Evolutionary conservation across 108 stramenopile species (phyloP).

Genomic region (Schizochytrium sp.): DNA sequence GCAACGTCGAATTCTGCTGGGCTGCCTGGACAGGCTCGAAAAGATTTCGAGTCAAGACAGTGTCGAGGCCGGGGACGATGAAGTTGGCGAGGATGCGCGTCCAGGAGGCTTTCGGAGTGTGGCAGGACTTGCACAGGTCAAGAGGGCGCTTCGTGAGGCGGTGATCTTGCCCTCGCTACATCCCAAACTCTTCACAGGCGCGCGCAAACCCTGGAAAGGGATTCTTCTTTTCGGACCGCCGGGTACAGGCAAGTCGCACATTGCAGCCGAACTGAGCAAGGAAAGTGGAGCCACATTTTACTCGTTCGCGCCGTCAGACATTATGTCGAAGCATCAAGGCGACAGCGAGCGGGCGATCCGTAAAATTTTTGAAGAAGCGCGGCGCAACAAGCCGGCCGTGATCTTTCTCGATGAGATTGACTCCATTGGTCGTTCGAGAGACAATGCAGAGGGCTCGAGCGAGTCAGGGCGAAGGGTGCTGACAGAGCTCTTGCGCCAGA

Average conservation of each 20-base stretch:
- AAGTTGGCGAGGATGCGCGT: background rate
- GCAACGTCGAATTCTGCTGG: background rate
- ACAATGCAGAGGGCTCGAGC: slow-evolving; percentile 53
- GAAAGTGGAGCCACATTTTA: slow-evolving; percentile 95
- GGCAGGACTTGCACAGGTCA: slow-evolving; percentile 83
- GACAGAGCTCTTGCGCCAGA: slow-evolving; percentile 97
- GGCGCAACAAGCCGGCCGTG: slow-evolving; percentile 69
- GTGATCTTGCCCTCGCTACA: slow-evolving; percentile 82
- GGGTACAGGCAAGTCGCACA: slow-evolving; percentile 73
- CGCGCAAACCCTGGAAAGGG: slow-evolving; percentile 80
- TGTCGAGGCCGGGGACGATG: background rate
- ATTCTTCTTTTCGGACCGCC: slow-evolving; percentile 81
- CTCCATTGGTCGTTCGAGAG: slow-evolving; percentile 71
- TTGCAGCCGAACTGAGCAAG: slow-evolving; percentile 98
- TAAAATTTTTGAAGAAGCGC: slow-evolving; percentile 92
- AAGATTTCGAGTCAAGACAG: background rate
- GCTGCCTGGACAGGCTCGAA: background rate
- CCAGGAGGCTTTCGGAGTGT: slow-evolving; percentile 59
- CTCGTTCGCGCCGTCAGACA: slow-evolving; percentile 81
- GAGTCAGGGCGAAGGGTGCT: slow-evolving; percentile 82
- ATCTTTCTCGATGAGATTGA: slow-evolving; percentile 97
- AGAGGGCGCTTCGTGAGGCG: slow-evolving; percentile 90
- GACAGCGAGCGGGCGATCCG: slow-evolving; percentile 89
- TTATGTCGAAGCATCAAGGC: slow-evolving; percentile 98
- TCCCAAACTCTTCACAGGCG: slow-evolving; percentile 86